Conservation (phyloP, 208 protist species). For the Acanthamoeba triangularis region DNA sequence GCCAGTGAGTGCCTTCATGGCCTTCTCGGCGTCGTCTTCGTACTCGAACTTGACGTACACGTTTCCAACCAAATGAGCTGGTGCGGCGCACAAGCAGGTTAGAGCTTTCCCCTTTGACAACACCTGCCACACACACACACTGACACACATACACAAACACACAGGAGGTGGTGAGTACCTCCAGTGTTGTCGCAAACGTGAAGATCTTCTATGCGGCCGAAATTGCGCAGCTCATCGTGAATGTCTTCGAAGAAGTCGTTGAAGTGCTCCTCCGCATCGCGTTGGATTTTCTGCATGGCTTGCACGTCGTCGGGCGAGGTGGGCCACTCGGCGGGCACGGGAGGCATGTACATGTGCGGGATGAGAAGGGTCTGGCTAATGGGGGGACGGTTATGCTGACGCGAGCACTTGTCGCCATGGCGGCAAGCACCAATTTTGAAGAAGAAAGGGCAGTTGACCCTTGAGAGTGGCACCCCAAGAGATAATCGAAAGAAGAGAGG, state of each 20-base stretch:
- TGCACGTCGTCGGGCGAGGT: conserved; percentile 8
- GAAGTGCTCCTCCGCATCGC: conserved; percentile 87
- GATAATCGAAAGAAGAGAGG: neutral
- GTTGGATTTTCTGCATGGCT: neutral
- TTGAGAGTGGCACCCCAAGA: neutral
- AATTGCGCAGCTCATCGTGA: conserved; percentile 87
- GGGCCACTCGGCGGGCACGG: conserved; percentile 27
- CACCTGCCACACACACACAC: no score
- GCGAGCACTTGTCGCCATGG: conserved; percentile 86
- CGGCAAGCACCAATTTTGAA: conserved; percentile 90
- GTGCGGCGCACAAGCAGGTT: neutral
- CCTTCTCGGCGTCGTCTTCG: conserved; percentile 84
- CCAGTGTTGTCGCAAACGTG: conserved; percentile 72
- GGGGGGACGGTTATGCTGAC: conserved; percentile 84
- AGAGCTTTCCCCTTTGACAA: conserved; percentile 58
- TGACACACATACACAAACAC: neutral
- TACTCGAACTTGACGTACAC: conserved; percentile 89
- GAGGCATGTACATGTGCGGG: conserved; percentile 78
- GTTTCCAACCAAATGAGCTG: conserved; percentile 91
- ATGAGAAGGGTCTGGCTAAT: conserved; percentile 85
- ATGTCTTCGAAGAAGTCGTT: conserved; percentile 91
- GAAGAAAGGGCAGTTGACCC: conserved; percentile 85
- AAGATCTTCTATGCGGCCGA: conserved; percentile 88
- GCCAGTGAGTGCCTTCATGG: conserved; percentile 82
- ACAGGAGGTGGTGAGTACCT: neutral